A percentile compares a stretch with the other conserved stretches of the same genome.
phyloP scores from a whole-genome alignment of 164 flowering plant genomes.

The Magnolia changhungtana region DNA sequence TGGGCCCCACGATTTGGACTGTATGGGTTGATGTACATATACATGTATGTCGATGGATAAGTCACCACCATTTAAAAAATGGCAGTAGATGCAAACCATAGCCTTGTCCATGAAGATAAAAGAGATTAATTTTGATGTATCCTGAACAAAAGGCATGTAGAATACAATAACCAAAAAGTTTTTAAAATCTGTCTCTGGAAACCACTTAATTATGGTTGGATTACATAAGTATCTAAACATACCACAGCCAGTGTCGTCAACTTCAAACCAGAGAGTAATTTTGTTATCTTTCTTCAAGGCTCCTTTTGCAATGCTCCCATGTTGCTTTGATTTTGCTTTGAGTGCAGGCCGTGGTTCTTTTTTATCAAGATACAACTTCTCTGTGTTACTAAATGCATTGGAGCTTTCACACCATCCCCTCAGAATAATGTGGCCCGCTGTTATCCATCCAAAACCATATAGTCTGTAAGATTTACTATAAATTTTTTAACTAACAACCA shows the following conservation, averaged over 20 bases:
- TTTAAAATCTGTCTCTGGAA: not conserved
- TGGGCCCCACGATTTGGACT: not conserved
- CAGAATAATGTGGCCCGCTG: conserved; percentile 83
- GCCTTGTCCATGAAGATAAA: not conserved
- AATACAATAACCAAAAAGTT: not conserved
- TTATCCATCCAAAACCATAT: conserved; percentile 14
- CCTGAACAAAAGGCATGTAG: not conserved
- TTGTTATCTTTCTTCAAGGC: conserved; percentile 50
- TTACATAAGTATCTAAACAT: conserved; percentile 14
- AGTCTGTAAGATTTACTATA: not conserved
- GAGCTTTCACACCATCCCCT: conserved; percentile 84
- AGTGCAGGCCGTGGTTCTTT: conserved; percentile 33
- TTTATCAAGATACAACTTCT: conserved; percentile 28
- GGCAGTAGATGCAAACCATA: not conserved
- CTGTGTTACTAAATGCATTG: conserved; percentile 19
- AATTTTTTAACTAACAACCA: not conserved
- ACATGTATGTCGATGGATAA: not conserved
- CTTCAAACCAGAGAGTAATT: conserved; percentile 78
- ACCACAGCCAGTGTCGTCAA: conserved; percentile 98
- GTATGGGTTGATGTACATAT: not conserved
- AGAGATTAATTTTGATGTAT: not conserved
- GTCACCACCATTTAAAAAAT: not conserved
- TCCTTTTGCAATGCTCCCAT: conserved; percentile 36
- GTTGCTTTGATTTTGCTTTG: conserved; percentile 48
- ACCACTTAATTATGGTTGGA: not conserved